Evolutionary conservation across 192 early-diverging fungal genomes (phyloP), one percentile per base, ranked within the genome.

Genomic region (Coemansia sp.): DNA sequence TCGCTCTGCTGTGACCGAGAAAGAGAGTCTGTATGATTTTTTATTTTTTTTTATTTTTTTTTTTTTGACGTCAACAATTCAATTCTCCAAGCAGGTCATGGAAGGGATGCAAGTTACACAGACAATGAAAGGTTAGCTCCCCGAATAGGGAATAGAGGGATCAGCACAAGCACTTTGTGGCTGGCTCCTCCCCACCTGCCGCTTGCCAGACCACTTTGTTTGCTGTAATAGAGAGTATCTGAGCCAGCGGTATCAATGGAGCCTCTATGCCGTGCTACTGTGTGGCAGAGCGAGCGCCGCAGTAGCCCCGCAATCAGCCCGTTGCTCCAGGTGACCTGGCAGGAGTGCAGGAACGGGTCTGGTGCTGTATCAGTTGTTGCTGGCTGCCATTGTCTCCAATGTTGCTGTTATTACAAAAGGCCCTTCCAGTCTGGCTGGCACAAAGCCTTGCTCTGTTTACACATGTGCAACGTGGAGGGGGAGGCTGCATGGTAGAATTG

Each of bases 271-370:
- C 9, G 56, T 21, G 56, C 56, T 37, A 37, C 56, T 37, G 33
- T 36, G n/a, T 11, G 31, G 56, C 56, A 56, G 53, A 24, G 53
- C 31, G n/a, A 9, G 53, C 31, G 53, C 28, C 13, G 53, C 53
- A 58, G 56, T 58, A 58, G 56, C 56, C 56, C 56, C 56, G 56
- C 56, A 58, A 58, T 36, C 20, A 8, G 34, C 18, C 36, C 36
- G 56, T 21, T 58, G 34, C 56, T 58, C 34, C 56, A 58, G 56
- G 56, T 37, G 56, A 58, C 51, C 51, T 6, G 51, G 51, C 51
- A 55, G 51, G 51, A 55, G 51, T 28, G 51, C 28, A 28, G 5
- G 28, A 24, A 26, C 26, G 51, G 51, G 51, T 55, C 56, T 37
- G 56, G 34, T 58, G 34, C 56, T 34, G 31, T 31, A 58, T 37